Percentiles rank a stretch among this genome's conserved stretches.
phyloP scores from a whole-genome alignment of 78 protist species.

The Cavenderia fasciculata region DNA sequence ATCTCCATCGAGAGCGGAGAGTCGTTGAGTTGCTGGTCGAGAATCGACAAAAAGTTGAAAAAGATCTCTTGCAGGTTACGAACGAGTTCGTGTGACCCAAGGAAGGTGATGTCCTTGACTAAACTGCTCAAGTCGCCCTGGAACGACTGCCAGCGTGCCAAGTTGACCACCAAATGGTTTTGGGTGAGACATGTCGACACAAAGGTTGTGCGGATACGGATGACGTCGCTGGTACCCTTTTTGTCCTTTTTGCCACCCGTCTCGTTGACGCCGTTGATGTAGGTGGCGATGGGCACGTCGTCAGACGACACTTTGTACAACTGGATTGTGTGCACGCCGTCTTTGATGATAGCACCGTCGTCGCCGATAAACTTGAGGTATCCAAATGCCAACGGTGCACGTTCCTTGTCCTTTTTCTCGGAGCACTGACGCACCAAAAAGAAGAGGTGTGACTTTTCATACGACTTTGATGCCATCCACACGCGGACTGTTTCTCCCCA shows the following conservation, averaged over 20 bases:
- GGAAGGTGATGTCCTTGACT: conserved; percentile 61
- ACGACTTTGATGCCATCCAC: conserved; percentile 56
- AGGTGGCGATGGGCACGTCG: conserved; percentile 29
- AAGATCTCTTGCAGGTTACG: conserved; percentile 73
- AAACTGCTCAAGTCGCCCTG: conserved; percentile 35
- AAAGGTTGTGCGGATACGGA: conserved; percentile 28
- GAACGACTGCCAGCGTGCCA: conserved; percentile 49
- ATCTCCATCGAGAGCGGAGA: conserved; percentile 71
- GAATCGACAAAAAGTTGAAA: conserved; percentile 51
- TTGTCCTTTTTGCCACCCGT: neutral
- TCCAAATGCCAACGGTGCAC: conserved; percentile 43
- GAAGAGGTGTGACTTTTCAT: conserved; percentile 37
- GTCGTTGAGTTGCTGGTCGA: conserved; percentile 71
- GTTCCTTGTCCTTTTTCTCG: conserved; percentile 65
- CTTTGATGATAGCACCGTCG: conserved; percentile 48
- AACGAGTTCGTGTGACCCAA: conserved; percentile 29
- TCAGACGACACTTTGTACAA: neutral
- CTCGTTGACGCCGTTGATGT: conserved; percentile 54
- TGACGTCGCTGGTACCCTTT: neutral
- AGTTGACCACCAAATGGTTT: conserved; percentile 42
- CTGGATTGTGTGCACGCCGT: conserved; percentile 22
- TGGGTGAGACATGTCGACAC: conserved; percentile 65
- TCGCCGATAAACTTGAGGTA: conserved; percentile 24
- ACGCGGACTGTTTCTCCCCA: conserved; percentile 42
- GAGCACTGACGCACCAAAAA: conserved; percentile 41